Conservation (phyloP, 441 rosid genomes). For the Pelargonium cotyledonis region DNA sequence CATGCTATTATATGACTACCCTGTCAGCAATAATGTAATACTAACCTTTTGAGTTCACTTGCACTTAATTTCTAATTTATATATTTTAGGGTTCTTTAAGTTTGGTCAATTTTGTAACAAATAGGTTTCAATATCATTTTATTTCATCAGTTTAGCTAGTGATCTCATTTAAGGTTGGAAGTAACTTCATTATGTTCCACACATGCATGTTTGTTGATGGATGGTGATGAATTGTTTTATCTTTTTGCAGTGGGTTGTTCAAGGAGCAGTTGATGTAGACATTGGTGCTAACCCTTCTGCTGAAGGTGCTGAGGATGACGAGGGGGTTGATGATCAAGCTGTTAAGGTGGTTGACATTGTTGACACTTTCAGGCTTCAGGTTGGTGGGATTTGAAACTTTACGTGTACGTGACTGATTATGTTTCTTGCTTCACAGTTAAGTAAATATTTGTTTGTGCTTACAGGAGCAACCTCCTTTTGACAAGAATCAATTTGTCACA, state of each 20-base stretch:
- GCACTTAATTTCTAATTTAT: too few species aligned
- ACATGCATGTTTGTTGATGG: not conserved
- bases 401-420: not conserved
- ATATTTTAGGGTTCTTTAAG: too few species aligned
- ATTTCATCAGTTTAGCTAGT: too few species aligned
- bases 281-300: constrained; percentile 99
- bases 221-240: not conserved
- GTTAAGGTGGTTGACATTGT: constrained; percentile 88
- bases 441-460: not conserved
- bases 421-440: not conserved
- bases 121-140: too few species aligned
- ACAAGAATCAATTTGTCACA: constrained; percentile 72
- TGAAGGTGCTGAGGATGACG: constrained; percentile 74
- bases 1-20: too few species aligned
- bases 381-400: constrained; percentile 14
- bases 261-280: constrained; percentile 69
- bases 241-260: constrained; percentile 61
- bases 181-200: not conserved
- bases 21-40: too few species aligned
- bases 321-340: constrained; percentile 80
- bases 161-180: not conserved
- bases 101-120: too few species aligned
- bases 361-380: constrained; percentile 98
- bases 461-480: constrained; percentile 93
- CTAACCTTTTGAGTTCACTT: too few species aligned